Percentiles rank a stretch among this genome's conserved stretches.
phyloP scores from a whole-genome alignment of 768 basidiomycete genomes.

The Solioccasus polychromus region DNA sequence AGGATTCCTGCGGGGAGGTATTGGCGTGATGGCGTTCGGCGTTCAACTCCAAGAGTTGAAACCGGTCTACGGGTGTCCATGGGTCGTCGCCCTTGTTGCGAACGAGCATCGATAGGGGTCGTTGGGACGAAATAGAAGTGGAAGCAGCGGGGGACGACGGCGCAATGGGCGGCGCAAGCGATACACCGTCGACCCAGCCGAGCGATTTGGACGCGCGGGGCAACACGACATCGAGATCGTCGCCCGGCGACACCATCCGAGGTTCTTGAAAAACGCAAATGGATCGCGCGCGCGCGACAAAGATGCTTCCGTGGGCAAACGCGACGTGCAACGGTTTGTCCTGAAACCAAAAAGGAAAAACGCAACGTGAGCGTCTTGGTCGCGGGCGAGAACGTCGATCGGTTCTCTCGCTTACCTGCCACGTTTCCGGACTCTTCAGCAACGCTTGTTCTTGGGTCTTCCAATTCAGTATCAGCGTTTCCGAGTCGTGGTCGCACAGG shows the following conservation, averaged over 20 bases:
- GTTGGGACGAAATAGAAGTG: constrained; percentile 12
- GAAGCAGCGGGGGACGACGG: background rate
- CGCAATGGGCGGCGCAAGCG: constrained; percentile 29
- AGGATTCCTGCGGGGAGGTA: background rate
- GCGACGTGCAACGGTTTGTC: constrained; percentile 54
- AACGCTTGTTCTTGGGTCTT: constrained; percentile 43
- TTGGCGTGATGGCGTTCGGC: constrained; percentile 30
- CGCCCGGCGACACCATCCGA: constrained; percentile 25
- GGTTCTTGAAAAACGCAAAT: constrained; percentile 55
- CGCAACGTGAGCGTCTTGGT: constrained; percentile 1
- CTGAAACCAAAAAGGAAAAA: constrained; percentile 28
- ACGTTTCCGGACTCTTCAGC: constrained; percentile 37
- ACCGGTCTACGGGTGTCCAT: constrained; percentile 47
- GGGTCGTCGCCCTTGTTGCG: constrained; percentile 60
- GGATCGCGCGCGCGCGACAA: constrained; percentile 60
- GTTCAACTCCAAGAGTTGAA: constrained; percentile 52
- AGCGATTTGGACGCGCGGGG: constrained; percentile 48
- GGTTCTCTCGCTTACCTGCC: constrained; percentile 31
- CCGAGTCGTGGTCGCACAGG: constrained; percentile 48
- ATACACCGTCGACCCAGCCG: constrained; percentile 67
- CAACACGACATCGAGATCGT: constrained; percentile 14
- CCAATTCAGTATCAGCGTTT: constrained; percentile 59
- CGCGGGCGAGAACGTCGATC: background rate
- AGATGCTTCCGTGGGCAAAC: constrained; percentile 43
- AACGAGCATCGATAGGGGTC: constrained; percentile 55